These are phyloP conservation scores for Cyberlindnera sargentensis DNA, from an alignment of 805 yeast genomes.

Conservation along the genomic window DNA sequence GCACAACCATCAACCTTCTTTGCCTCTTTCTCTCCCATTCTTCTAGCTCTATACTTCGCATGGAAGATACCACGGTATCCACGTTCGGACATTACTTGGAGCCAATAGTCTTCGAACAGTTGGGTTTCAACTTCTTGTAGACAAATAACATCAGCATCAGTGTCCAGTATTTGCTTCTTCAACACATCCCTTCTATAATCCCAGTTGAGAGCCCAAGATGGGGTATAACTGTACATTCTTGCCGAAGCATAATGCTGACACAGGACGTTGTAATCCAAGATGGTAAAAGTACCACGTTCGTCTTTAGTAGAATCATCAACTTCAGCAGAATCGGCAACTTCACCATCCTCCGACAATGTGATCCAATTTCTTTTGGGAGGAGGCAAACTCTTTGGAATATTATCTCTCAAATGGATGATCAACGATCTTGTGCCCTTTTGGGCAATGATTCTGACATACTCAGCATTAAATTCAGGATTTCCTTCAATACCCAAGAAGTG, in stretches of 20 bases:
- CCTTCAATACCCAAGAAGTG: constrained; percentile 92
- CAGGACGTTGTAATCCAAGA: constrained; percentile 82
- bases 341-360: constrained; percentile 71
- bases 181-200: constrained; percentile 75
- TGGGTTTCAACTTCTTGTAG: constrained; percentile 92
- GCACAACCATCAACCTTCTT: constrained; percentile 98
- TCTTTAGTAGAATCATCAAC: constrained; percentile 21
- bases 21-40: constrained; percentile 75
- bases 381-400: constrained; percentile 57
- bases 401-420: constrained; percentile 74
- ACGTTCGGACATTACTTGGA: constrained; percentile 57
- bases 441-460: constrained; percentile 58
- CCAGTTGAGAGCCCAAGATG: constrained; percentile 97
- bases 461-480: constrained; percentile 62
- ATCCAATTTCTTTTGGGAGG: constrained; percentile 82
- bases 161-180: constrained; percentile 60
- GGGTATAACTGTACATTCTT: constrained; percentile 87
- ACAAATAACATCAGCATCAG: constrained; percentile 74
- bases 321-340: constrained; percentile 30
- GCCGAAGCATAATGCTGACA: constrained; percentile 96
- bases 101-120: constrained; percentile 82
- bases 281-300: constrained; percentile 50
- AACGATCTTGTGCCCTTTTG: constrained; percentile 82
- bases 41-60: constrained; percentile 86
- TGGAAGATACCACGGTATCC: constrained; percentile 82